Base-by-base conservation (phyloP, 768 basidiomycete genomes). In the Baorangia bicolor region DNA sequence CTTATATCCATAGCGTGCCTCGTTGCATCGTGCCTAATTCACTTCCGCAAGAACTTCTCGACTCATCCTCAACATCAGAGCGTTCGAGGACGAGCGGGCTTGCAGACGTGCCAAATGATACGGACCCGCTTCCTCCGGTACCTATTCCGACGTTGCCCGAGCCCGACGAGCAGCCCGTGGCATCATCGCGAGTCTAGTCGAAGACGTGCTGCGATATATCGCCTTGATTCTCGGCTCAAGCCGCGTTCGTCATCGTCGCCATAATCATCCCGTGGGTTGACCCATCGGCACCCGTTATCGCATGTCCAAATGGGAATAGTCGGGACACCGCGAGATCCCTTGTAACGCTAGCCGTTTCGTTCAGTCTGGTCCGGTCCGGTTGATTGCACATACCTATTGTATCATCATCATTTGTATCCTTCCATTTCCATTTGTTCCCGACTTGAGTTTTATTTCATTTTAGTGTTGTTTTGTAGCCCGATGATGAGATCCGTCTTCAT, bases 401-500 rank as follows among this genome's bases (percentile, higher is more conserved):
- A n/a, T n/a, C 10, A 53, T 23, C 18, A 10, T 51, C 41, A 23
- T n/a, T 10, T 52, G 12, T 37, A 30, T 27, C 35, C 52, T 38
- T n/a, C n/a, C 28, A 12, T 9, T 35, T 21, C 10, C n/a, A 25
- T 5, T 18, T 5, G 6, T 12, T 21, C 20, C 16, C 16, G 5
- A n/a, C 10, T 5, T n/a, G n/a, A n/a, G n/a, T n/a, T n/a, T n/a
- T n/a, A n/a, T 28, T 21, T 30, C 39, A n/a, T n/a, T n/a, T n/a
- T 86, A 12, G 83, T 40, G 13, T 7, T 20, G 11, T 49, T 28
- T 2, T 18, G 13, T 16, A 9, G 14, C 8, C 13, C 4, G 49
- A 13, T 39, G 16, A 80, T 41, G 91, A 86, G 74, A 98, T 91
- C 50, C 96, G 82, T 37, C 88, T 79, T 53, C 93, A 90, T 74